A percentile compares a stretch with the other conserved stretches of the same genome.
phyloP scores from a whole-genome alignment of 371 early-diverging fungal genomes.

The Racocetra persica region DNA sequence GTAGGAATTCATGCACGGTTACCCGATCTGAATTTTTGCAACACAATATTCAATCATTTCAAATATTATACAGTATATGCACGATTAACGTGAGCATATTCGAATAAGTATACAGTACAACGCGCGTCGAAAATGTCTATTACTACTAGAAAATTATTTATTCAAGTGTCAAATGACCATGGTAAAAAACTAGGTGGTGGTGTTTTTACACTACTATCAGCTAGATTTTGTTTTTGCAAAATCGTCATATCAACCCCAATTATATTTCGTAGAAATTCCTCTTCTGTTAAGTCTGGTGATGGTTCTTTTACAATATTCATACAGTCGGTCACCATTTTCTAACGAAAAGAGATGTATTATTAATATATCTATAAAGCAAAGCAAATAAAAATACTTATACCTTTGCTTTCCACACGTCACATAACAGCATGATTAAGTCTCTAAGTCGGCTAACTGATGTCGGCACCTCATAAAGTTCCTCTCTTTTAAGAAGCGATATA shows the following conservation, averaged over 20 bases:
- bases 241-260: not conserved
- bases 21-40: no score
- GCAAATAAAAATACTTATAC: not conserved
- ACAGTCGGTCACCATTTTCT: not conserved
- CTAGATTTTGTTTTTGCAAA: not conserved
- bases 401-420: not conserved
- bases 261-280: conserved; percentile 10
- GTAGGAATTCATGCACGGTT: no score
- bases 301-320: not conserved
- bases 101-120: no score
- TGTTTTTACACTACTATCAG: no score
- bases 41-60: no score
- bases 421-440: not conserved
- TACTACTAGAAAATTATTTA: no score
- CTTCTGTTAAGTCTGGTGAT: not conserved
- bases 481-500: not conserved
- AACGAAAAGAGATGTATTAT: not conserved
- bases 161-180: no score
- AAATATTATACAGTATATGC: no score
- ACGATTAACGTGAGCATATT: no score
- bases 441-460: not conserved
- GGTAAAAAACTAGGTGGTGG: no score
- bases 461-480: not conserved
- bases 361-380: not conserved
- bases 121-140: no score